Percentiles rank a stretch among this genome's conserved stretches.
Conservation (phyloP, 768 basidiomycete species). For the Trametes punicea region DNA sequence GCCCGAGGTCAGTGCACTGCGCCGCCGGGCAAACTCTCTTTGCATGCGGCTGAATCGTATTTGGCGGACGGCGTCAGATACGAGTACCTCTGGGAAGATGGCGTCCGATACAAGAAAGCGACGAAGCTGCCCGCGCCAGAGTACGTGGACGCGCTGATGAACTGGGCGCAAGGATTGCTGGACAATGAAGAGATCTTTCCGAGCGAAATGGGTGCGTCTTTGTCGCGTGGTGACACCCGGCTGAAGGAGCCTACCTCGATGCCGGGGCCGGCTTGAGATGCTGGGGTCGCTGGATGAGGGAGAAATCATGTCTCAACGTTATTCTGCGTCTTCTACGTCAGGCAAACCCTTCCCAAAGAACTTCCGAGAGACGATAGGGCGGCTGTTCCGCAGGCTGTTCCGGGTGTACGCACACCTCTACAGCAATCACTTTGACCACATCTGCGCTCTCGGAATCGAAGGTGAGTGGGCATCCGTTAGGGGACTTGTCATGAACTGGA, state of each 20-base stretch:
- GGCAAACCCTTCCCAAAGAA: conserved; percentile 88
- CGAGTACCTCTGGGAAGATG: conserved; percentile 95
- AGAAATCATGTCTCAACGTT: neutral
- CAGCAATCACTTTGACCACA: conserved; percentile 98
- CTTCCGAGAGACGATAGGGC: conserved; percentile 88
- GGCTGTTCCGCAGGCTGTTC: conserved; percentile 89
- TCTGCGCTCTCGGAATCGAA: conserved; percentile 97
- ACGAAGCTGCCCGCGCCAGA: conserved; percentile 95
- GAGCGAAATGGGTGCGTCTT: conserved; percentile 85
- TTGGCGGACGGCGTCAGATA: conserved; percentile 48
- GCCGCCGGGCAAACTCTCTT: neutral
- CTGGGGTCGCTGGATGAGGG: neutral
- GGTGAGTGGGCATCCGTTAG: too few species aligned
- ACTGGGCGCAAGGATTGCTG: conserved; percentile 90
- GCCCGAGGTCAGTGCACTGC: conserved; percentile 71
- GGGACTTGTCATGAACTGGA: too few species aligned
- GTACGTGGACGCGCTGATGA: conserved; percentile 98
- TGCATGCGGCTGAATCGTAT: neutral
- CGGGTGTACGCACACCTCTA: conserved; percentile 98
- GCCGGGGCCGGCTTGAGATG: too few species aligned
- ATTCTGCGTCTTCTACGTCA: conserved; percentile 29
- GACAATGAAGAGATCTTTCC: conserved; percentile 94
- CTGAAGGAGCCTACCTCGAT: neutral
- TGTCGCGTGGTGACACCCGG: too few species aligned
- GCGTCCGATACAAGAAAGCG: conserved; percentile 79